Evolutionary conservation across 148 eudicot species (phyloP), one percentile per base, ranked within the genome.

Genomic region (Pharnaceum exiguum): DNA sequence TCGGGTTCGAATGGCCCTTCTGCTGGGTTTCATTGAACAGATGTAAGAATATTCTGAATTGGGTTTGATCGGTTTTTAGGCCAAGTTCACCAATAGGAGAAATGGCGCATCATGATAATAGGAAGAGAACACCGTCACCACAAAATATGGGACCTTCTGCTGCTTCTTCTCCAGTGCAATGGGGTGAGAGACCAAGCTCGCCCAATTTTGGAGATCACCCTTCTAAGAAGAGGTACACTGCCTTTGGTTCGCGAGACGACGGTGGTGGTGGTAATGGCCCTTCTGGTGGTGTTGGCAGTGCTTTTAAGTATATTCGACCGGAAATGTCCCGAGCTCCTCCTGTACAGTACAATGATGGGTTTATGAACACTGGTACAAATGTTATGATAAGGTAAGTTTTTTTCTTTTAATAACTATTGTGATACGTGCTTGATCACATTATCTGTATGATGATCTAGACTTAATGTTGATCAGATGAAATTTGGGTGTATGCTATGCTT

Each of bases 281-380:
- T n/a, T n/a, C n/a, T 67, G 40, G 10, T 45, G 73, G 72, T 36
- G 48, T 72, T 25, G 46, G 46, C 27, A 12, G 10, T 53, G 65
- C 78, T 27, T 52, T 68, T 45, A 74, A 58, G 47, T 45, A 21
- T 62, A n/a, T 61, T 23, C 75, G 55, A 16, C 7, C 33, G 42
- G 64, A 67, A 62, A 76, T 79, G 52, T 65, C 68, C 46, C 70
- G 79, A 62, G 47, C 83, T 43, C 69, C 84, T 59, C 77, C 72
- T 59, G 63, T 76, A 60, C 72, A 37, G 13, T 71, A 68, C 36
- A 55, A 38, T 35, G 87, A 75, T 13, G 70, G 74, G 43, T 46
- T 51, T 37, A 39, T 66, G 22, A 62, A 67, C 49, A 61, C 75
- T 37, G 51, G 53, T 44, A 67, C 40, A 54, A 47, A 33, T 55